Percentiles rank a stretch among this genome's conserved stretches.
phyloP scores from a whole-genome alignment of 1,139 yeast genomes.

The Kodamaea fungicola region DNA sequence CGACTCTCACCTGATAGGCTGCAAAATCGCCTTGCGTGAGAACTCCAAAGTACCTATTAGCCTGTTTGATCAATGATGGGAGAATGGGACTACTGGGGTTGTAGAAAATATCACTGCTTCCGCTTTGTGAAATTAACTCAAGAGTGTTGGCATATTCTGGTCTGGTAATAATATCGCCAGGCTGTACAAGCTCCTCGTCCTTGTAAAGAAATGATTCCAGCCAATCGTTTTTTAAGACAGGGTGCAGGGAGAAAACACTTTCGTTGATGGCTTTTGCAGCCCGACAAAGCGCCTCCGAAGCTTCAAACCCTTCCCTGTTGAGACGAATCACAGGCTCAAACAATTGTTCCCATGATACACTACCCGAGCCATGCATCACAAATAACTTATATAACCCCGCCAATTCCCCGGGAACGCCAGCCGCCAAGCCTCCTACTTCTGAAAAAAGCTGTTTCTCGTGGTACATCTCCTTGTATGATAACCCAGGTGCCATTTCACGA shows the following conservation, averaged over 20 bases:
- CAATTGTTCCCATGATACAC: slow-evolving; percentile 67
- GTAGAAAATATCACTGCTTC: slow-evolving; percentile 73
- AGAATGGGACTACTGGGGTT: slow-evolving; percentile 81
- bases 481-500: slow-evolving; percentile 78
- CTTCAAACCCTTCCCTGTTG: slow-evolving; percentile 65
- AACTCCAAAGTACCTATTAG: slow-evolving; percentile 56
- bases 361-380: slow-evolving; percentile 64
- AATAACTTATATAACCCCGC: slow-evolving; percentile 70
- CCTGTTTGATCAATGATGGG: slow-evolving; percentile 43
- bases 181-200: slow-evolving; percentile 30
- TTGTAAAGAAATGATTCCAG: slow-evolving; percentile 31
- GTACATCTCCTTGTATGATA: slow-evolving; percentile 66
- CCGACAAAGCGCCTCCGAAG: slow-evolving; percentile 45
- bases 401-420: slow-evolving; percentile 87
- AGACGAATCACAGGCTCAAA: slow-evolving; percentile 71
- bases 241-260: slow-evolving; percentile 26
- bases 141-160: slow-evolving; percentile 65
- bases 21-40: slow-evolving; percentile 61
- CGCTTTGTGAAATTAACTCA: slow-evolving; percentile 64
- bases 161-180: slow-evolving; percentile 62
- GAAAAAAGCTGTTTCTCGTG: slow-evolving; percentile 42
- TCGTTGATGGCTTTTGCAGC: slow-evolving; percentile 21
- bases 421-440: slow-evolving; percentile 78
- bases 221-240: slow-evolving; percentile 45
- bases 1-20: slow-evolving; percentile 52